A percentile compares a stretch with the other conserved stretches of the same genome.
These are phyloP conservation scores for Passalora sequoiae DNA, from an alignment of 2,329 filamentous ascomycete species.

Conservation along the genomic window DNA sequence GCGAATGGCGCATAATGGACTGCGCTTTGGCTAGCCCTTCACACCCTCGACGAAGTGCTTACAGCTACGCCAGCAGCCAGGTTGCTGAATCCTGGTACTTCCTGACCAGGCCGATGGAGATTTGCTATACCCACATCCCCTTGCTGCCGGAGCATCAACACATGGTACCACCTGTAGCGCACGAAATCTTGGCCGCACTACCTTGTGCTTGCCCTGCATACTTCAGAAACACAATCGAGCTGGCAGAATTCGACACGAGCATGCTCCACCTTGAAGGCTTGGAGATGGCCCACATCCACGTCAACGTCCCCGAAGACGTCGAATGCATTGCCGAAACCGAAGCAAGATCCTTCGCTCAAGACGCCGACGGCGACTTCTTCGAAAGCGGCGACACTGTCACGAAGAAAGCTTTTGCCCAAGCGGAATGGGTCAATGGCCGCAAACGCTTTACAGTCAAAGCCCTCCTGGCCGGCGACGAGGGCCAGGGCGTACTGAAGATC, in stretches of 20 bases:
- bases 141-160: conserved; percentile 85
- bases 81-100: conserved; percentile 89
- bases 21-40: conserved; percentile 88
- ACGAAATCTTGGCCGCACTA: conserved; percentile 78
- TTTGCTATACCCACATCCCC: conserved; percentile 94
- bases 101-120: conserved; percentile 77
- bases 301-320: conserved; percentile 81
- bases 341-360: conserved; percentile 70
- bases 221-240: conserved; percentile 74
- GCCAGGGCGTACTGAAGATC: conserved; percentile 78
- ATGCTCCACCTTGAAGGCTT: conserved; percentile 80
- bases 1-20: conserved; percentile 95
- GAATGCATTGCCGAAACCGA: conserved; percentile 92
- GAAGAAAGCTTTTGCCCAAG: conserved; percentile 83
- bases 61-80: conserved; percentile 65
- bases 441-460: conserved; percentile 95
- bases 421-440: conserved; percentile 79
- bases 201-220: conserved; percentile 82
- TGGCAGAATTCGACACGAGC: conserved; percentile 88
- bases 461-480: conserved; percentile 84
- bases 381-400: conserved; percentile 82
- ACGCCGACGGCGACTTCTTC: conserved; percentile 85
- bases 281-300: conserved; percentile 85
- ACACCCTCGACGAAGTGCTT: conserved; percentile 71
- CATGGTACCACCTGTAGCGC: conserved; percentile 79